Percentiles rank a stretch among this genome's conserved stretches.
Conservation (phyloP, 1,284 basidiomycete genomes). For the Cerioporus squamosus region DNA sequence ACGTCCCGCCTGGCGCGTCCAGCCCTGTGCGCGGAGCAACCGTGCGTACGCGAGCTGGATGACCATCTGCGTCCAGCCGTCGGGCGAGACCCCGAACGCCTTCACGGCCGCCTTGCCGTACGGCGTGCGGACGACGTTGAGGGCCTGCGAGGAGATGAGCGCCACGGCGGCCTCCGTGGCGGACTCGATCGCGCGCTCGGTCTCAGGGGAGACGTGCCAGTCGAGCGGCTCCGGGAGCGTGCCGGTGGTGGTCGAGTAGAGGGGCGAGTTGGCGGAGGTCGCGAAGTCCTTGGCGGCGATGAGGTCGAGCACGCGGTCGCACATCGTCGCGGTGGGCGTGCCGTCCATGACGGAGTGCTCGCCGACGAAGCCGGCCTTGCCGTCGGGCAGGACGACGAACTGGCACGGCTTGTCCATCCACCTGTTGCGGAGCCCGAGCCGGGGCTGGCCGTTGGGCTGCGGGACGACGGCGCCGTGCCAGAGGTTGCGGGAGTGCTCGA, state of each 20-base stretch:
- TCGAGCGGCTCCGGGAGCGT: constrained; percentile 50
- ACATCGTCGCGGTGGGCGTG: constrained; percentile 64
- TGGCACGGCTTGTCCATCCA: constrained; percentile 88
- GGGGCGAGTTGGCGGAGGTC: constrained; percentile 36
- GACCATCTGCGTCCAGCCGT: constrained; percentile 92
- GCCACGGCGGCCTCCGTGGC: constrained; percentile 63
- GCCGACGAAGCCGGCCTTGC: constrained; percentile 82
- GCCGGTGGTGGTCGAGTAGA: constrained; percentile 26
- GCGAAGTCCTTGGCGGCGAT: constrained; percentile 64
- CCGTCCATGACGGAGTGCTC: constrained; percentile 95
- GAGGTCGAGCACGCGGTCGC: constrained; percentile 73
- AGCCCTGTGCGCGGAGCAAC: constrained; percentile 47
- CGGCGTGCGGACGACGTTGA: constrained; percentile 68
- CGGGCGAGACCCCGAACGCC: constrained; percentile 82
- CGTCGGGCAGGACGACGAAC: constrained; percentile 83
- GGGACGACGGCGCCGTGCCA: constrained; percentile 68
- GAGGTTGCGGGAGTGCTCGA: constrained; percentile 64
- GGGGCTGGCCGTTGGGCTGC: constrained; percentile 19
- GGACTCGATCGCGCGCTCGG: constrained; percentile 52
- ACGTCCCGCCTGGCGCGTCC: constrained; percentile 67
- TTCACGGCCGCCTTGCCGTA: constrained; percentile 94
- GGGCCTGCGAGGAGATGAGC: constrained; percentile 70
- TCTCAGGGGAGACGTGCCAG: constrained; percentile 62
- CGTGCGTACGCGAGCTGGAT: constrained; percentile 86
- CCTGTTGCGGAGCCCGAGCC: constrained; percentile 64